Conservation (phyloP, 1,139 yeast genomes). For the Yueomyces sp. region DNA sequence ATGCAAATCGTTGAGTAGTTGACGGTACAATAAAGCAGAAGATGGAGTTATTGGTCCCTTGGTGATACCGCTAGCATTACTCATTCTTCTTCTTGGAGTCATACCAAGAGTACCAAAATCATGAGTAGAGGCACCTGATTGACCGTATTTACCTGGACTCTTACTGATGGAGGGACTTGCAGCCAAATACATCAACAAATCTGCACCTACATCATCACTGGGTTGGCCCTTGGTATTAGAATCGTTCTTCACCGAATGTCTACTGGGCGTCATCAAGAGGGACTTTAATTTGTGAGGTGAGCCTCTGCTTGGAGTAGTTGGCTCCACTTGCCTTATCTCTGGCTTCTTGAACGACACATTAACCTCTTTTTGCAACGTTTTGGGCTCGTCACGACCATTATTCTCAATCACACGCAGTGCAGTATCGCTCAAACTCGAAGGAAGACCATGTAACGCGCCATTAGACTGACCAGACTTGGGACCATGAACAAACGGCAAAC, state of each 20-base stretch:
- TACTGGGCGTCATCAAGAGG: not conserved
- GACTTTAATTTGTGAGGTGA: not conserved
- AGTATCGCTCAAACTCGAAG: not conserved
- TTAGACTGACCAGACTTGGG: not conserved
- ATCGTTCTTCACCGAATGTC: not conserved
- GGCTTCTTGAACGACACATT: not conserved
- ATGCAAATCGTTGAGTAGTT: not conserved
- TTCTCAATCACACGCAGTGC: not conserved
- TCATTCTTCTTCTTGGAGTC: not conserved
- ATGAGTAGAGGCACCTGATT: not conserved
- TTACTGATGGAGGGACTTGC: slow-evolving; percentile 19
- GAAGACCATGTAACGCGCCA: not conserved
- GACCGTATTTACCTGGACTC: not conserved
- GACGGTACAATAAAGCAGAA: not conserved
- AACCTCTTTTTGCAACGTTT: not conserved
- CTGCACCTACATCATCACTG: slow-evolving; percentile 19
- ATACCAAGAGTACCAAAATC: not conserved
- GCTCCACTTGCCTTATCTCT: not conserved
- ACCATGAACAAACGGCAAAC: not conserved
- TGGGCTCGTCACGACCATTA: not conserved
- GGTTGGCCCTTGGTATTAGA: not conserved
- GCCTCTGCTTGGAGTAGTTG: not conserved
- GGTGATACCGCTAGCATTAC: not conserved
- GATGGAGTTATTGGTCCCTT: not conserved
- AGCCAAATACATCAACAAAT: slow-evolving; percentile 24